Percentiles rank a stretch among this genome's conserved stretches.
These are phyloP conservation scores for Skeletonema costatum DNA, from an alignment of 108 stramenopile genomes.

Conservation along the genomic window DNA sequence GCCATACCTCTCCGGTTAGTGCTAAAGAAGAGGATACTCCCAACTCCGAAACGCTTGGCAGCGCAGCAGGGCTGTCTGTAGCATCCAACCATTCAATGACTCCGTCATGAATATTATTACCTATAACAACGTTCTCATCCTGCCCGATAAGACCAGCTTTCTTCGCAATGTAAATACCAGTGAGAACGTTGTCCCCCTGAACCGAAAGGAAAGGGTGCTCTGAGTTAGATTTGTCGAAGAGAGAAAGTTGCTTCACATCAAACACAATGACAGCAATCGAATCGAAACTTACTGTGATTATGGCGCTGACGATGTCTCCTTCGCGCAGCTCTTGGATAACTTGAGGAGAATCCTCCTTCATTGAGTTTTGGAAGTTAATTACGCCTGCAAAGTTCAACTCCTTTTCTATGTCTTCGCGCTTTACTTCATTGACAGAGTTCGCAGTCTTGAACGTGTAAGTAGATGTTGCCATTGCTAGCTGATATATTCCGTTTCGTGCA, in stretches of 20 bases:
- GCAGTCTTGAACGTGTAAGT: not conserved
- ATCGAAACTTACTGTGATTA: slow-evolving; percentile 45
- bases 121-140: slow-evolving; percentile 37
- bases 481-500: slow-evolving; percentile 60
- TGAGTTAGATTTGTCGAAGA: not conserved
- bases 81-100: slow-evolving; percentile 45
- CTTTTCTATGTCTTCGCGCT: slow-evolving; percentile 57
- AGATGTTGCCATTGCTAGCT: slow-evolving; percentile 57
- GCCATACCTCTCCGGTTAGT: slow-evolving; percentile 63
- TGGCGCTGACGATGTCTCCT: slow-evolving; percentile 54
- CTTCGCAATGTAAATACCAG: slow-evolving; percentile 64
- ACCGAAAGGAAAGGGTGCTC: not conserved
- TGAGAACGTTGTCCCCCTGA: slow-evolving; percentile 62
- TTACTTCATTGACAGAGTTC: slow-evolving; percentile 31
- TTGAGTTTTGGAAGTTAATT: slow-evolving; percentile 62
- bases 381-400: slow-evolving; percentile 55
- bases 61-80: slow-evolving; percentile 15
- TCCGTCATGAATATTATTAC: slow-evolving; percentile 20
- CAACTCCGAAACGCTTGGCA: slow-evolving; percentile 11
- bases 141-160: slow-evolving; percentile 57
- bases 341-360: slow-evolving; percentile 53
- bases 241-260: not conserved
- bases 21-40: slow-evolving; percentile 41
- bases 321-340: slow-evolving; percentile 54
- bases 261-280: not conserved